Base-by-base conservation (phyloP, 2,329 filamentous ascomycete species). In the Diaporthe citrichinensis region DNA sequence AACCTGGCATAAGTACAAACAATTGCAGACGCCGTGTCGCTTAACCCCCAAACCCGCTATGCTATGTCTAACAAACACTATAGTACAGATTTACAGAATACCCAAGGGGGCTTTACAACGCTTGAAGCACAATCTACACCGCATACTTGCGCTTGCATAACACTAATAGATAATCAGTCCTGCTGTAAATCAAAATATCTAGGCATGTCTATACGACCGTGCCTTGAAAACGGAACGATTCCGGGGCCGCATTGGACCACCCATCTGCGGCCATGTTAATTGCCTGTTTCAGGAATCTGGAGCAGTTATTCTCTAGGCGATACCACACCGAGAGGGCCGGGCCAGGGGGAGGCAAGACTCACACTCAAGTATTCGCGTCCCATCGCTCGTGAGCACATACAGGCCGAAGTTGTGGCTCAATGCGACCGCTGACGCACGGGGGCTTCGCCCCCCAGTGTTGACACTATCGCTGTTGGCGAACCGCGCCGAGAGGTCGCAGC, bases 351-450 rank as follows among this genome's bases (percentile, higher is more conserved):
- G 44, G 8, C 8, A 3, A 39, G 28, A 65, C 61, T 65, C 4
- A 65, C 61, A 65, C 15, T 65, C 61, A 15, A 34, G 9, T 34
- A 65, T 65, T 12, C 20, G 61, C 41, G 20, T 65, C 6, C 61
- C 41, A 9, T 65, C 61, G 3, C 15, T 25, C 1, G 61, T 65
- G 41, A 65, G 39, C 41, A 65, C 41, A 1, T 65, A 65, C 5
- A 65, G 41, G 25, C 25, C 61, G 10, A 65, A 65, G 41, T 49
- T 65, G 17, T 65, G 61, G 25, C 28, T 65, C 7, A 65, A 17
- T 3, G 61, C 25, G 2, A 65, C n/a, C 1, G 61, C 61, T 10
- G 39, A 25, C 12, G 41, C 61, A 10, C 61, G 41, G 28, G 12
- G 17, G 5, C 25, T 65, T 25, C 41, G 41, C n/a, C 9, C 25